Conservation (phyloP, 768 basidiomycete genomes). For the Galerina sulciceps region DNA sequence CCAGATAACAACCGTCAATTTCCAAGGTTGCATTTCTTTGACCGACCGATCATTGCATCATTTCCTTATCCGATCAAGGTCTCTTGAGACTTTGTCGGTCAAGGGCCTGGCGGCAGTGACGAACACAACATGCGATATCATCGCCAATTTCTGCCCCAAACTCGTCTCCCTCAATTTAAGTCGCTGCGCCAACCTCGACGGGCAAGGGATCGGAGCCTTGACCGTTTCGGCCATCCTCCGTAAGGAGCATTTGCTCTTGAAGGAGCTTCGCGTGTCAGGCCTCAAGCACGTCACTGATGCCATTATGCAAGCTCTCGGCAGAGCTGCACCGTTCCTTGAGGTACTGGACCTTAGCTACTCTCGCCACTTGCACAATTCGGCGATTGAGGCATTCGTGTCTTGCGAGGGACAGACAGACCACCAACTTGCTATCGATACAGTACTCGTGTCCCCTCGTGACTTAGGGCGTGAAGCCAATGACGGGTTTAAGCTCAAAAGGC, state of each 20-base stretch:
- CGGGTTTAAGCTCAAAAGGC: slow-evolving; percentile 47
- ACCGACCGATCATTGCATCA: slow-evolving; percentile 70
- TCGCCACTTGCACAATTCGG: slow-evolving; percentile 73
- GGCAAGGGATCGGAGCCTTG: slow-evolving; percentile 59
- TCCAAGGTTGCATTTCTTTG: slow-evolving; percentile 73
- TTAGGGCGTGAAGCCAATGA: slow-evolving; percentile 65
- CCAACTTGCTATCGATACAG: slow-evolving; percentile 41
- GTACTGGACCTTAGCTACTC: slow-evolving; percentile 82
- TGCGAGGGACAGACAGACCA: slow-evolving; percentile 45
- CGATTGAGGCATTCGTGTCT: slow-evolving; percentile 72
- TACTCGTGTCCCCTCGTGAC: slow-evolving; percentile 63
- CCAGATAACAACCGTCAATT: slow-evolving; percentile 70
- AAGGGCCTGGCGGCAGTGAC: slow-evolving; percentile 73
- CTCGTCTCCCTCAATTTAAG: slow-evolving; percentile 70
- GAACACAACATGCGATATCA: slow-evolving; percentile 72
- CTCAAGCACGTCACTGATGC: slow-evolving; percentile 63
- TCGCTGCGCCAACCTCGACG: slow-evolving; percentile 71
- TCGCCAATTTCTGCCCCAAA: slow-evolving; percentile 60
- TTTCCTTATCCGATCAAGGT: slow-evolving; percentile 68
- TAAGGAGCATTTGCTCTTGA: slow-evolving; percentile 55
- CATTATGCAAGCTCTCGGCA: slow-evolving; percentile 68
- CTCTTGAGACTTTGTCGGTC: slow-evolving; percentile 60
- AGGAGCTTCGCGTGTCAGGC: slow-evolving; percentile 69
- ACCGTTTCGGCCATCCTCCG: slow-evolving; percentile 47
- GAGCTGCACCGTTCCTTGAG: slow-evolving; percentile 72